phyloP scores from a whole-genome alignment of 129 eudicot genomes.

The Escallonia herrerae region DNA sequence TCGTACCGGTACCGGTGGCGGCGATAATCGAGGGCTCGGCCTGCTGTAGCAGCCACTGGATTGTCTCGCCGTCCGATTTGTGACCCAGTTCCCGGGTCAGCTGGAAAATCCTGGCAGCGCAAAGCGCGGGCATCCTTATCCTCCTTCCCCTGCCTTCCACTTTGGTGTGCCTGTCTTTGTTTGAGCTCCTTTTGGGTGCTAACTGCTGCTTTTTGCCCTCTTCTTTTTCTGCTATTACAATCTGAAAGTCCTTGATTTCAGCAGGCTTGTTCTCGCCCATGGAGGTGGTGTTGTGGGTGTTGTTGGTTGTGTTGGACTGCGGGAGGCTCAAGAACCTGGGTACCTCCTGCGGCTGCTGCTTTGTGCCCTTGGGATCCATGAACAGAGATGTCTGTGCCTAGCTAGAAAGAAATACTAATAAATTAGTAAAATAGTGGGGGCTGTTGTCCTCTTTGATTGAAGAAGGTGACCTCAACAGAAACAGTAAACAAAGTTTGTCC shows the following conservation, averaged over 20 bases:
- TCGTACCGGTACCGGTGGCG: conserved; percentile 75
- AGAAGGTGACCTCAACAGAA: conserved; percentile 6
- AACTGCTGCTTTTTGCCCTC: conserved; percentile 31
- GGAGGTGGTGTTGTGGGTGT: conserved; percentile 12
- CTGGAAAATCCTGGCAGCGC: conserved; percentile 85
- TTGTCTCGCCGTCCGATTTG: conserved; percentile 83
- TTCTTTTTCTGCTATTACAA: conserved; percentile 36
- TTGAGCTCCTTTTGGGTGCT: conserved; percentile 62
- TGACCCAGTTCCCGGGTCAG: conserved; percentile 81
- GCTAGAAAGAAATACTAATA: neutral
- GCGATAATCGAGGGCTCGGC: conserved; percentile 88
- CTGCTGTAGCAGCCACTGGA: conserved; percentile 83
- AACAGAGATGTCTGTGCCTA: conserved; percentile 10
- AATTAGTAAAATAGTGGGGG: neutral
- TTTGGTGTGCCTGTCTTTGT: conserved; percentile 83
- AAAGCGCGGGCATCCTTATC: conserved; percentile 88
- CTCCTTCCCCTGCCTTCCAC: conserved; percentile 88
- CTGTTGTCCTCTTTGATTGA: conserved; percentile 7
- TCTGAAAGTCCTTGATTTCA: conserved; percentile 48
- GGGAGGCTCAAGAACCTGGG: conserved; percentile 32
- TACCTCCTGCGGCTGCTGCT: conserved; percentile 8
- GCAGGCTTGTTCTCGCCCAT: conserved; percentile 31
- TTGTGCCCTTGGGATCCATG: conserved; percentile 62
- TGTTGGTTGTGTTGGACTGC: conserved; percentile 12
- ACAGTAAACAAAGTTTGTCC: neutral